Conservation (phyloP, 2,329 filamentous ascomycete species). For the Alternaria brassicae region DNA sequence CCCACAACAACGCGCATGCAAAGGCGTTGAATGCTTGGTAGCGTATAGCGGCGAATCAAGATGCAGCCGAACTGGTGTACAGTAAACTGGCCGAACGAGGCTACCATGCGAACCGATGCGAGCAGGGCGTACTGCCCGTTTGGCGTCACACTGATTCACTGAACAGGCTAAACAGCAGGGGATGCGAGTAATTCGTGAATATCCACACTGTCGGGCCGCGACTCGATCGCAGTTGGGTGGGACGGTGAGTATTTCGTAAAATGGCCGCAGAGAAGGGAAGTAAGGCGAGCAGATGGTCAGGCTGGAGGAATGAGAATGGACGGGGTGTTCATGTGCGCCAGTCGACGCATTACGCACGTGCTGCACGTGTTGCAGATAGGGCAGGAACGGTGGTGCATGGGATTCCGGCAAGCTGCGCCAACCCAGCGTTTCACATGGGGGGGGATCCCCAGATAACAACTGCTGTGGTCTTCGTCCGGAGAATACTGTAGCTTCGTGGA, state of each 20-base stretch:
- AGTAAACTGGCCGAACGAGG: not conserved
- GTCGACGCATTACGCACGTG: conserved; percentile 7
- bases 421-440: not conserved
- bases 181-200: conserved; percentile 1
- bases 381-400: conserved; percentile 16
- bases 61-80: not conserved
- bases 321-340: conserved; percentile 5
- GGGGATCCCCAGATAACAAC: conserved; percentile 2
- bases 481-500: conserved; percentile 1
- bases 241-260: not conserved
- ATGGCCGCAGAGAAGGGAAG: not conserved
- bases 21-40: conserved; percentile 1
- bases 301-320: not conserved
- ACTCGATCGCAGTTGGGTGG: not conserved
- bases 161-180: conserved; percentile 8
- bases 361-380: conserved; percentile 6
- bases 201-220: not conserved
- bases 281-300: conserved; percentile 2
- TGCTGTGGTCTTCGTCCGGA: not conserved
- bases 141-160: not conserved
- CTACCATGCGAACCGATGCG: conserved; percentile 2
- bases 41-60: conserved; percentile 3
- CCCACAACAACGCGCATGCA: conserved; percentile 5
- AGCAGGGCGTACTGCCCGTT: not conserved
- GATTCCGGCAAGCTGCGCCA: conserved; percentile 8